These are phyloP conservation scores for Cenchrus fungigraminus DNA, from an alignment of 176 grass and related monocot genomes.

Conservation along the genomic window DNA sequence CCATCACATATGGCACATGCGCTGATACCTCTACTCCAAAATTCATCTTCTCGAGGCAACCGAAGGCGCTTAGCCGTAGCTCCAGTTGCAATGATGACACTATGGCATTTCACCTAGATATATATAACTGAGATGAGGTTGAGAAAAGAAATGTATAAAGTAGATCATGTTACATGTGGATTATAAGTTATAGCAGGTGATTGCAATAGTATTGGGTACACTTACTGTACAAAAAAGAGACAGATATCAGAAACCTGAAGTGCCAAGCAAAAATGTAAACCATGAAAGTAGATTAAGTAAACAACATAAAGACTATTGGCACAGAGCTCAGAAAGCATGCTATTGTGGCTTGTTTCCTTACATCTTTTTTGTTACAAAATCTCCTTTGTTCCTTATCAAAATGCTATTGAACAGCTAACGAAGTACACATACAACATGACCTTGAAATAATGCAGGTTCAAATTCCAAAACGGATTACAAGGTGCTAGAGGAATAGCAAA, in stretches of 20 bases:
- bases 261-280: background rate
- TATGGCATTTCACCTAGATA: conserved; percentile 82
- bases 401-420: background rate
- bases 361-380: background rate
- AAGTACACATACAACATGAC: background rate
- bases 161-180: background rate
- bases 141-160: conserved; percentile 3
- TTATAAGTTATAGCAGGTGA: background rate
- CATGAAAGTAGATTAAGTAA: conserved; percentile 12
- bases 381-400: conserved; percentile 1
- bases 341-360: background rate
- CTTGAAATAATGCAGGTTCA: background rate
- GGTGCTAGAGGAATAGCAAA: background rate
- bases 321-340: background rate
- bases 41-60: conserved; percentile 93
- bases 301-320: background rate
- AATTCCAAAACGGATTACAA: background rate
- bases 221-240: background rate
- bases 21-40: conserved; percentile 99
- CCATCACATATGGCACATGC: conserved; percentile 99
- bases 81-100: conserved; percentile 94
- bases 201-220: background rate
- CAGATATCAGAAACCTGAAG: background rate
- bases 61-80: conserved; percentile 78
- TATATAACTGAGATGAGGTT: conserved; percentile 35